Evolutionary conservation across 768 basidiomycete genomes (phyloP), one percentile per base, ranked within the genome.

Genomic region (Leccinum disarticulatum): DNA sequence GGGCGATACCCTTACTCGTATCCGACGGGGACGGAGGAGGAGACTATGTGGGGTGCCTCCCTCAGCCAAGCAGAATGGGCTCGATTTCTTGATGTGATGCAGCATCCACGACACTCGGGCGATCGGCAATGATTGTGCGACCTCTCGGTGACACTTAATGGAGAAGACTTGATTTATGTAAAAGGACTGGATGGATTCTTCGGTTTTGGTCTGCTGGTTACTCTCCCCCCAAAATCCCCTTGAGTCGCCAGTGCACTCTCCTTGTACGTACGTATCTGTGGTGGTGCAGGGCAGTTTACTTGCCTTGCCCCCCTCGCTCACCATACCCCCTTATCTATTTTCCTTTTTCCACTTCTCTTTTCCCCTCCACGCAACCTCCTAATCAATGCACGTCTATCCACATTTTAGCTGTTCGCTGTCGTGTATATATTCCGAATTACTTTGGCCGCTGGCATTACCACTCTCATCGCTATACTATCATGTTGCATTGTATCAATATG

Each of bases 21-120:
- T 57, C 80, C 83, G 28, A 50, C 69, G 35, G 49, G 65, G 43
- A 80, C 83, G 49, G 87, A 87, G 59, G 86, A 88, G 62, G 75
- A 79, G 38, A 78, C 78, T 33, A 86, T 90, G 79, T 92, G 90
- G 89, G 88, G 88, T 47, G 81, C 88, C 15, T 82, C 86, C 38
- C 88, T 92, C 68, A 88, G 84, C 57, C 86, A 88, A 64, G 84
- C 85, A 43, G 90, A 91, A 73, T 91, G 90, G 87, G 79, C 76
- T 43, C 78, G 79, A 59, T 83, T 84, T 68, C 73, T 91, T 73
- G 86, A 89, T 60, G 86, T 82, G 49, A 79, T 90, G 73, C 80
- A 85, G 67, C 81, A 83, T 15, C 72, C 78, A 56, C 58, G 70
- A 58, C 70, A 69, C 60, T 57, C 68, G 46, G 64, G 64, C 22